These are phyloP conservation scores for Ramichloridium luteum DNA, from an alignment of 2,329 filamentous ascomycete species.

Conservation along the genomic window DNA sequence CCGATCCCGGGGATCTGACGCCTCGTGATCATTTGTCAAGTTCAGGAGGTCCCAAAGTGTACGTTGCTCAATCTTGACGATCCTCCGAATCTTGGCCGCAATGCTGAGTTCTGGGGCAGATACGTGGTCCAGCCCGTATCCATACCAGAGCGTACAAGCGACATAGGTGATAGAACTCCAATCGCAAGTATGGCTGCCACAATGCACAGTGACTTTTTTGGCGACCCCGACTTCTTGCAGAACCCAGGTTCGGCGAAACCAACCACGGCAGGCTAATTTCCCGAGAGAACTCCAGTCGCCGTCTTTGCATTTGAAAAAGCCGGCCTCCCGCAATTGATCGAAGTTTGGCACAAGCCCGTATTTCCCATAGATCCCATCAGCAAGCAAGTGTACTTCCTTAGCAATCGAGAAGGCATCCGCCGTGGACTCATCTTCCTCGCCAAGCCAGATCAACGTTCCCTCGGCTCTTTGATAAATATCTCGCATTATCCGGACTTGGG, in stretches of 20 bases:
- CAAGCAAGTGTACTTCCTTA: neutral
- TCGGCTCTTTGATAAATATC: slow-evolving; percentile 5
- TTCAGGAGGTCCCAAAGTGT: neutral
- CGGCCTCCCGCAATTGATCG: neutral
- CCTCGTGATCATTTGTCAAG: slow-evolving; percentile 1
- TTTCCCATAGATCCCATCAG: neutral
- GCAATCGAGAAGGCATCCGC: neutral
- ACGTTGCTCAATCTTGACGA: neutral
- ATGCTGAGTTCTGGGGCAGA: too few species aligned
- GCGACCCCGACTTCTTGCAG: slow-evolving; percentile 5
- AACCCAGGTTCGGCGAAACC: slow-evolving; percentile 5
- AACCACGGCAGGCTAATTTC: slow-evolving; percentile 2
- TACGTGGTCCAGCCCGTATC: neutral
- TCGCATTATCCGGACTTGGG: slow-evolving; percentile 6
- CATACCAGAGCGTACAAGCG: neutral
- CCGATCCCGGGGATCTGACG: slow-evolving; percentile 5
- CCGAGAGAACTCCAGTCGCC: slow-evolving; percentile 1
- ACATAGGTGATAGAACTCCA: slow-evolving; percentile 2
- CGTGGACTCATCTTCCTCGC: slow-evolving; percentile 3
- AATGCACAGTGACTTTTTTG: slow-evolving; percentile 1
- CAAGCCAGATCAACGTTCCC: slow-evolving; percentile 5
- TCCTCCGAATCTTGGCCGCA: neutral
- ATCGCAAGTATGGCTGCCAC: slow-evolving; percentile 3
- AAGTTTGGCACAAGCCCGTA: neutral
- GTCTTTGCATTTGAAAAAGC: neutral